Evolutionary conservation across 1,139 yeast species (phyloP), one percentile per base, ranked within the genome.

Genomic region (Blastobotrys malaysiensis): DNA sequence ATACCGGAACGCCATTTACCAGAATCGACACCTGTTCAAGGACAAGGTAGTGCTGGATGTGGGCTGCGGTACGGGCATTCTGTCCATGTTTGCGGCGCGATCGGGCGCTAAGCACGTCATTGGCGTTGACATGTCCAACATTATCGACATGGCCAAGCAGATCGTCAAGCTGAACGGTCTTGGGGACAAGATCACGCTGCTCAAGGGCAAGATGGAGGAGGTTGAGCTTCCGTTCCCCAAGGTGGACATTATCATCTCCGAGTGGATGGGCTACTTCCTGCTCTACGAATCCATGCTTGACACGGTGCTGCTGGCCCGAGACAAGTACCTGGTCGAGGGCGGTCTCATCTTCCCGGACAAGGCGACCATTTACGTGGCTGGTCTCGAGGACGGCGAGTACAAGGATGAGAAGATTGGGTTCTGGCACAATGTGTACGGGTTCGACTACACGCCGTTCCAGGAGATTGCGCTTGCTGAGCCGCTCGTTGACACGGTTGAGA

Each of bases 231-330:
- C 99, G 48, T 84, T 61, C 55, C 69, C 69, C 48, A 64, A 86
- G 68, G 99, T 95, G 51, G 99, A 95, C 71, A 93, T 95, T 63
- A 95, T 95, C 64, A 86, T 95, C 58, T 85, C 95, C 59, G 99
- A 95, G 74, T 95, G 99, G 99, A 95, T 95, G 99, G 99, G 99
- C 18, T 95, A 95, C 75, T 95, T 95, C 68, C 75, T 95, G 65
- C 77, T 95, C 56, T 95, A 93, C 69, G 99, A 95, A 77, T 88
- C 96, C 59, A 95, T 95, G 99, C 80, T 95, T 71, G 99, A 95
- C 71, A 90, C 99, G 43, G 99, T 95, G 20, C 77, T 95, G 61
- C 81, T 82, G 62, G 99, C 99, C 36, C 83, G 99, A 74, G 99
- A 95, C 74, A 82, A 80, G 71, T 95, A 90, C 71, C 80, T 95